Percentiles rank a stretch among this genome's conserved stretches.
Conservation (phyloP, 495 filamentous ascomycete species). For the Aspergillus kassunensis region DNA sequence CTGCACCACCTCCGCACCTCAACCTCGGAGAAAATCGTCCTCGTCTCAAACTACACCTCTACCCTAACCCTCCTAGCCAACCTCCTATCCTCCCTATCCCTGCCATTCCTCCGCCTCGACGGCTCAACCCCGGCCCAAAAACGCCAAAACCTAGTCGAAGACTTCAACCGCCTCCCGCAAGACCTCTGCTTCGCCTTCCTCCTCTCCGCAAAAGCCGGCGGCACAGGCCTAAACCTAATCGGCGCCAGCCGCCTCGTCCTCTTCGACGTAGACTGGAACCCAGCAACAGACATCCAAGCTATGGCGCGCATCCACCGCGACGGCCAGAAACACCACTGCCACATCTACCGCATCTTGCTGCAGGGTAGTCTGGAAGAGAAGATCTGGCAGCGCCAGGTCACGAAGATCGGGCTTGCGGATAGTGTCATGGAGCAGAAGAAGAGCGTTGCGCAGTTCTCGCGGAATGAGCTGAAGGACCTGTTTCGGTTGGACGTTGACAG, state of each 20-base stretch:
- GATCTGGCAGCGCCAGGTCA: conserved; percentile 78
- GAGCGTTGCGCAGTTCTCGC: conserved; percentile 56
- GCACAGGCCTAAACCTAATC: conserved; percentile 72
- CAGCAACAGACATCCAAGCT: conserved; percentile 75
- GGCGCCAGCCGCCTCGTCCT: conserved; percentile 72
- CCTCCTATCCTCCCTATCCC: conserved; percentile 59
- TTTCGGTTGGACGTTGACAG: conserved; percentile 63
- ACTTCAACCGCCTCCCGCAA: conserved; percentile 62
- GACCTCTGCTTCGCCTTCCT: conserved; percentile 67
- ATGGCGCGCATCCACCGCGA: conserved; percentile 83
- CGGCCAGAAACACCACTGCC: conserved; percentile 66
- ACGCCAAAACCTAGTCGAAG: conserved; percentile 70
- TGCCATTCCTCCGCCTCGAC: conserved; percentile 69
- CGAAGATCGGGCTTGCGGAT: conserved; percentile 68
- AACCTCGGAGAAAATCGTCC: conserved; percentile 70
- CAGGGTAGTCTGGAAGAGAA: conserved; percentile 77
- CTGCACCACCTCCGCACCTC: conserved; percentile 57
- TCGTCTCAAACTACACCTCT: conserved; percentile 79
- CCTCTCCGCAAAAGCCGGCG: conserved; percentile 74
- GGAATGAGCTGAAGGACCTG: conserved; percentile 65
- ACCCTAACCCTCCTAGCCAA: conserved; percentile 67
- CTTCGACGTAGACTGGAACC: conserved; percentile 84
- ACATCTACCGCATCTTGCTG: conserved; percentile 71
- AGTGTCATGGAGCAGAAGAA: conserved; percentile 63
- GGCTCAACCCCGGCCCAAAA: conserved; percentile 65